These are phyloP conservation scores for Lachancea sp. DNA, from an alignment of 805 yeast genomes.

Conservation along the genomic window DNA sequence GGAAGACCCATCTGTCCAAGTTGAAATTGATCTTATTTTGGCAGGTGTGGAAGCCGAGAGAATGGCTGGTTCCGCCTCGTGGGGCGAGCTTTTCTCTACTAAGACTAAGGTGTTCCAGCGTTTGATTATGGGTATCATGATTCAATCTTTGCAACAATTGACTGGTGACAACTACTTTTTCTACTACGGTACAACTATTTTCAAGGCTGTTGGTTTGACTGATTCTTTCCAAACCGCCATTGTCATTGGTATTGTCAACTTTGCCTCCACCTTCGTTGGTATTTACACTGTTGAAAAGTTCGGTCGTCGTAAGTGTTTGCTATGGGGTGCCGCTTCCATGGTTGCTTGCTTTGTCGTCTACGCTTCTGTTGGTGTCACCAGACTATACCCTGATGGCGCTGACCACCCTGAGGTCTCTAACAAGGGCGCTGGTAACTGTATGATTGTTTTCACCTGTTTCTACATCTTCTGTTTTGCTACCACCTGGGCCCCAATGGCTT, in stretches of 20 bases:
- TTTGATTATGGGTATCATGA: slow-evolving; percentile 44
- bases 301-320: slow-evolving; percentile 46
- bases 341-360: slow-evolving; percentile 41
- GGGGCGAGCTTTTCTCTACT: slow-evolving; percentile 61
- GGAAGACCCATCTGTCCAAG: slow-evolving; percentile 50
- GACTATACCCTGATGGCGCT: slow-evolving; percentile 35
- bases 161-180: slow-evolving; percentile 63
- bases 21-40: slow-evolving; percentile 51
- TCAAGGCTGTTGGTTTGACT: slow-evolving; percentile 51
- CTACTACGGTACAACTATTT: slow-evolving; percentile 59
- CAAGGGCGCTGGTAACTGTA: slow-evolving; percentile 56
- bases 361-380: slow-evolving; percentile 56
- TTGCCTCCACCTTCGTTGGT: slow-evolving; percentile 48
- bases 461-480: slow-evolving; percentile 67
- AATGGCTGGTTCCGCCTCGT: slow-evolving; percentile 57
- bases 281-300: slow-evolving; percentile 45
- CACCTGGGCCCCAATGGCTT: slow-evolving; percentile 68
- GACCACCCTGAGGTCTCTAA: slow-evolving; percentile 38
- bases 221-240: slow-evolving; percentile 57
- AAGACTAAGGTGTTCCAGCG: slow-evolving; percentile 50
- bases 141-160: slow-evolving; percentile 60
- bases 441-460: slow-evolving; percentile 65
- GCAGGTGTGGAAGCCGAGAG: slow-evolving; percentile 56
- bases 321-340: slow-evolving; percentile 48
- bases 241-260: slow-evolving; percentile 53